Evolutionary conservation across 2,329 filamentous ascomycete species (phyloP), one percentile per base, ranked within the genome.

Genomic region (Fusarium denticulatum): DNA sequence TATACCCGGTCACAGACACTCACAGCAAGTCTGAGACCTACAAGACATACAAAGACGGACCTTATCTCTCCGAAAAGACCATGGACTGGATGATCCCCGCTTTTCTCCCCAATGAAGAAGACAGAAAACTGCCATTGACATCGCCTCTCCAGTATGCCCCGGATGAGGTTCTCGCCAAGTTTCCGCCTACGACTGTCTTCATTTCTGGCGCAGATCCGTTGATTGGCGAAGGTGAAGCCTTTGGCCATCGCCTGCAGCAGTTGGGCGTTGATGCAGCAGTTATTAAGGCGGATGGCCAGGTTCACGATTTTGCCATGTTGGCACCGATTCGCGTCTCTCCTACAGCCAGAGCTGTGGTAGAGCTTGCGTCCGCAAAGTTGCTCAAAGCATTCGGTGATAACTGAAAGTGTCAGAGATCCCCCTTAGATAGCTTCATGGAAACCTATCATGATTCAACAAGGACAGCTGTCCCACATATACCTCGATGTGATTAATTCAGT

Each of bases 51-150:
- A 50, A 65, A 26, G 45, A 72, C 14, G 69, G 69, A 10, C 69
- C 69, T 4, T 72, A 72, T 18, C 56, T 72, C 3, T 37, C 64
- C 8, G 69, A 72, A 45, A 72, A 65, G 64, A 72, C 68, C 0
- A 72, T 72, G 69, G 69, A 72, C 42, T 72, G 69, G 69, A 72
- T 72, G 69, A 72, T 72, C 4, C 59, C 42, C 0, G 69, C 69
- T 1, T 72, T 72, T 2, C 49, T 69, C 0, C 69, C 69, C 0
- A 64, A 65, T 0, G 22, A 72, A 11, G 64, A 61, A 7, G 64
- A 72, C 9, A 30, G 69, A 14, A 64, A 60, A 16, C 64, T 72
- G 1, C 59, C 69, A 6, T 32, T 72, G 18, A 72, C 69, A 6
- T 72, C 69, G 2, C 69, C 69, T 2, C 64, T 72, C 0, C 45